Conservation (phyloP, 345 rosid genomes). For the Eucalyptus coolabah region DNA sequence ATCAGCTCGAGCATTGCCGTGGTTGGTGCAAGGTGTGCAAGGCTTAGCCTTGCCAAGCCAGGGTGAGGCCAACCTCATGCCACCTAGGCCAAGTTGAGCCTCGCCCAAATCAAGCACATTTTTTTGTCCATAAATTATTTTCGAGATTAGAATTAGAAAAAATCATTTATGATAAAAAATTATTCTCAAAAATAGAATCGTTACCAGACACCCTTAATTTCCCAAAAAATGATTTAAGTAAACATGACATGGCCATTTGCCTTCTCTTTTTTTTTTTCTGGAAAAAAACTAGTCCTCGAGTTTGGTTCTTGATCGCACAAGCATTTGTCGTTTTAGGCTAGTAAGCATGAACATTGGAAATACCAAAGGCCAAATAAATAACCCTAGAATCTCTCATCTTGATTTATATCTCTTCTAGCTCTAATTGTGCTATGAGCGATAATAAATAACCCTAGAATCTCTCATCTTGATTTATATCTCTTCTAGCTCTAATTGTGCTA, state of each 20-base stretch:
- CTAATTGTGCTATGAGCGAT: neutral
- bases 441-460: neutral
- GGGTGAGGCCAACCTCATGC: rapidly evolving
- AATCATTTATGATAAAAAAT: too few relatives aligned
- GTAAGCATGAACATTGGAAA: neutral
- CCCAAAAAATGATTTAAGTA: neutral
- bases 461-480: neutral
- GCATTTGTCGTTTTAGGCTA: neutral
- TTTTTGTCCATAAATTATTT: rapidly evolving
- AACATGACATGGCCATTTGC: neutral
- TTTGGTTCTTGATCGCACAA: neutral
- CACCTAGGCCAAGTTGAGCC: too few relatives aligned
- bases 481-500: neutral
- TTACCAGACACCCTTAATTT: neutral
- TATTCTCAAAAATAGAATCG: too few relatives aligned
- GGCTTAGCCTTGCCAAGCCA: too few relatives aligned
- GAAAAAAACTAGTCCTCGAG: neutral
- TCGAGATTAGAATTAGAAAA: too few relatives aligned
- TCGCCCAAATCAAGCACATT: too few relatives aligned
- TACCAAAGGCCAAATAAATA: neutral
- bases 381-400: neutral
- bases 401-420: neutral
- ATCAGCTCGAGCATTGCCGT: too few relatives aligned
- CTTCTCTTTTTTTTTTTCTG: neutral
- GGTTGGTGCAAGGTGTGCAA: too few relatives aligned